Evolutionary conservation across 23 red algal genomes (phyloP), one percentile per base, ranked within the genome.

Genomic region (Gracilaria gracilis): DNA sequence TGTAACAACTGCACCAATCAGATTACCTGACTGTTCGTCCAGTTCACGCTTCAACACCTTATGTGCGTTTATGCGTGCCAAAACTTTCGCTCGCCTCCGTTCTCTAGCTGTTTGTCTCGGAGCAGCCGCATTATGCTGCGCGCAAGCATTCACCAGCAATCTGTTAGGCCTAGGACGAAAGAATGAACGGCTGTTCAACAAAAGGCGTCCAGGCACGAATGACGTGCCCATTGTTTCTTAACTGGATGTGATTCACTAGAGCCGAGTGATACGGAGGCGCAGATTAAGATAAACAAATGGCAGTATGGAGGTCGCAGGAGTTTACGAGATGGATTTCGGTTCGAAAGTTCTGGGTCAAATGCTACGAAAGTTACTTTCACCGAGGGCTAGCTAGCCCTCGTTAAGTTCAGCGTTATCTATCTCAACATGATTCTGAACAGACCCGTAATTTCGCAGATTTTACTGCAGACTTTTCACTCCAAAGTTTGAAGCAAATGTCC

Each of bases 1-100:
- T 34, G 61, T 57, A 64, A 90, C 87, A 53, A 90, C 57, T 44
- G 87, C 76, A 29, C 74, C 57, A 29, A 90, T 37, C 1, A 90
- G 29, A 53, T 81, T 39, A 21, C 64, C 57, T 4, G 71, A 57
- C 24, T 57, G 33, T 31, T 70, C 29, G 14, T 90, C 74, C 67
- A 80, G 15, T 66, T 90, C 55, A 9, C 42, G 25, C 34, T 90
- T 90, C 27, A 90, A 20, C 1, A 16, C 40, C 47, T 61, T 71
- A 33, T 90, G 74, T 1, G 73, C 74, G 73, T 67, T 67, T 33
- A 61, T 48, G 23, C 87, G 40, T 24, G 87, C 71, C 36, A 40
- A 57, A 40, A 35, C 51, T 28, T 38, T 53, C 16, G 39, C 54
- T 35, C 87, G 71, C 25, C 87, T 70, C 54, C 87, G 35, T 66